Conservation (phyloP, 2,329 filamentous ascomycete species). For the Hymenoscyphus scutula region DNA sequence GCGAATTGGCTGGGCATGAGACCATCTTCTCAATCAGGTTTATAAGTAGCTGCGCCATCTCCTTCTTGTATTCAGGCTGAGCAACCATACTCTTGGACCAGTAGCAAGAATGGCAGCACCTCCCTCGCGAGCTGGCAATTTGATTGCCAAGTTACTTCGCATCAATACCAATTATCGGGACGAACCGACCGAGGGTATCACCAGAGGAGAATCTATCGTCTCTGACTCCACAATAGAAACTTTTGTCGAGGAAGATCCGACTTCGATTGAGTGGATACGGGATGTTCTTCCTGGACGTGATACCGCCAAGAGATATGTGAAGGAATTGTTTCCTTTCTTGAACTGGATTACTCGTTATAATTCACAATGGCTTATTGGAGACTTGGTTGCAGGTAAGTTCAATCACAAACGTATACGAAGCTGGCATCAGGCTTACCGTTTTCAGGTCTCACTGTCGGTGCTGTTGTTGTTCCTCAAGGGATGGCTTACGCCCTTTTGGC, state of each 20-base stretch:
- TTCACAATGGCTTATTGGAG: conserved; percentile 80
- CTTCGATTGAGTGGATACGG: conserved; percentile 67
- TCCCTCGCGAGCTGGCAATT: conserved; percentile 55
- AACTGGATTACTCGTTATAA: conserved; percentile 93
- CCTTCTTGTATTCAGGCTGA: conserved; percentile 2
- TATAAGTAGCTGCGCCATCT: background rate
- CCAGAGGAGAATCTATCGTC: conserved; percentile 77
- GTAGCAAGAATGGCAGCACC: background rate
- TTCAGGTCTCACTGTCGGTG: conserved; percentile 65
- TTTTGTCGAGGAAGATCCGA: conserved; percentile 82
- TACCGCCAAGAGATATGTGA: conserved; percentile 54
- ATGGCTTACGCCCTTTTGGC: conserved; percentile 94
- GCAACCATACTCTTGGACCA: background rate
- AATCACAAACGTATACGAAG: background rate
- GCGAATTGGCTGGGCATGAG: background rate
- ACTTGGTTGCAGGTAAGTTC: conserved; percentile 78
- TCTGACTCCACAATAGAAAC: conserved; percentile 70
- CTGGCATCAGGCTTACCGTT: background rate
- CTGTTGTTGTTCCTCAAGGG: conserved; percentile 86
- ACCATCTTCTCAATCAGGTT: background rate
- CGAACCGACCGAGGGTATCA: conserved; percentile 54
- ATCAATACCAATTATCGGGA: conserved; percentile 77
- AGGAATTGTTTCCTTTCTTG: conserved; percentile 79
- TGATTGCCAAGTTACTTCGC: conserved; percentile 73
- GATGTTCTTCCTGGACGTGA: conserved; percentile 60